Percentiles rank a stretch among this genome's conserved stretches.
phyloP scores from a whole-genome alignment of 768 basidiomycete genomes.

The Hygrocybe punicea region DNA sequence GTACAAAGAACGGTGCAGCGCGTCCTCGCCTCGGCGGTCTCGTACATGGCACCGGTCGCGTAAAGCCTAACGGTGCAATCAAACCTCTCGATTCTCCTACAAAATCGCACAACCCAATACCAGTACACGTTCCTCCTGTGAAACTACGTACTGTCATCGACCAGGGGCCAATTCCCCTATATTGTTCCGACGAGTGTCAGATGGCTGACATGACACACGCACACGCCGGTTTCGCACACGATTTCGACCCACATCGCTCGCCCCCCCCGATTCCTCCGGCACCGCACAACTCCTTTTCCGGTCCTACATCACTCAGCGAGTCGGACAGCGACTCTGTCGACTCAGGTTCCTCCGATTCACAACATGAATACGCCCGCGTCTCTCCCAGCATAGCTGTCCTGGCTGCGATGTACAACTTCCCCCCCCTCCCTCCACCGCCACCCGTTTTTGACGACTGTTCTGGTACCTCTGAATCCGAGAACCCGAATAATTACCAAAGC shows the following conservation, averaged over 20 bases:
- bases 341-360: conserved; percentile 21
- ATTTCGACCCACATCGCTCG: conserved; percentile 47
- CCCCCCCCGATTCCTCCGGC: conserved; percentile 38
- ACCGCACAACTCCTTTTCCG: conserved; percentile 36
- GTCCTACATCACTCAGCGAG: conserved; percentile 23
- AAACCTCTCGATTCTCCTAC: conserved; percentile 34
- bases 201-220: conserved; percentile 51
- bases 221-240: conserved; percentile 40
- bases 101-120: conserved; percentile 22
- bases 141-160: conserved; percentile 71
- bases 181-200: conserved; percentile 79
- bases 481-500: conserved; percentile 45
- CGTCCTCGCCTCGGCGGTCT: conserved; percentile 46
- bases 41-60: conserved; percentile 62
- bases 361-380: conserved; percentile 27
- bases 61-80: conserved; percentile 55
- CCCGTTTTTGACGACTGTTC: conserved; percentile 36
- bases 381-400: conserved; percentile 34
- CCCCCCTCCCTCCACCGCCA: conserved; percentile 52
- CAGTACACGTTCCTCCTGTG: conserved; percentile 29
- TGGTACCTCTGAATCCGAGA: conserved; percentile 22
- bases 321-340: conserved; percentile 43
- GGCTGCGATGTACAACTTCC: conserved; percentile 43
- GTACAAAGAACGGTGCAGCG: conserved; percentile 37
- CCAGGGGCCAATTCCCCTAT: conserved; percentile 74